phyloP scores from a whole-genome alignment of 1,284 basidiomycete genomes.

The Ceratobasidium sp. region DNA sequence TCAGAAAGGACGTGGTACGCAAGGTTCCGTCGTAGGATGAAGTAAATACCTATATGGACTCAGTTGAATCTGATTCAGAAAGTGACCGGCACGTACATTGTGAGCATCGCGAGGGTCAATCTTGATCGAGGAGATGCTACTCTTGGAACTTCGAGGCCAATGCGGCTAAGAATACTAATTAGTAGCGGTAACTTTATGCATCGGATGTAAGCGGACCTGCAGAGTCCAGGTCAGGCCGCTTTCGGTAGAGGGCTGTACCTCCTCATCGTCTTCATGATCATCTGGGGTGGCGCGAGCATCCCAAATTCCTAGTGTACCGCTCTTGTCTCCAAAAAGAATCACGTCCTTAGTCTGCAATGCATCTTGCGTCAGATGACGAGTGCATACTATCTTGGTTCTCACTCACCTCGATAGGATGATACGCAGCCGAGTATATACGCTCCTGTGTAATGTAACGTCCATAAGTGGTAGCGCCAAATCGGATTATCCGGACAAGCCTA shows the following conservation, averaged over 20 bases:
- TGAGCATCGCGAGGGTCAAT: conserved; percentile 74
- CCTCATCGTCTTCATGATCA: conserved; percentile 62
- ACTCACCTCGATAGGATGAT: conserved; percentile 68
- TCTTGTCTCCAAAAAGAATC: conserved; percentile 81
- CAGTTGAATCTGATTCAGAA: neutral
- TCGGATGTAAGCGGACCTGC: conserved; percentile 80
- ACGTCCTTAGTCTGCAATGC: conserved; percentile 65
- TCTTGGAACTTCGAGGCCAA: conserved; percentile 79
- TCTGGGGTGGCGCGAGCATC: conserved; percentile 72
- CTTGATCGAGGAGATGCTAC: conserved; percentile 75
- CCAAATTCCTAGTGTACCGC: conserved; percentile 81
- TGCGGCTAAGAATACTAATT: conserved; percentile 66
- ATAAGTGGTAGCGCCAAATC: neutral
- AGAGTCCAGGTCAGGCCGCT: conserved; percentile 79
- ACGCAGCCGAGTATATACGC: conserved; percentile 73
- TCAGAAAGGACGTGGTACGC: conserved; percentile 64
- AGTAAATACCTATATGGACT: conserved; percentile 65
- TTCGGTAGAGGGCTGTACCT: conserved; percentile 61
- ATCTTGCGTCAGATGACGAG: neutral
- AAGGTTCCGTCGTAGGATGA: conserved; percentile 79
- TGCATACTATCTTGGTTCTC: neutral
- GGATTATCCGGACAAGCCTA: neutral
- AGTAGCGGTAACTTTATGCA: conserved; percentile 75
- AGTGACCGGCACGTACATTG: conserved; percentile 55
- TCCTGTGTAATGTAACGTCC: conserved; percentile 56